Percentiles rank a stretch among this genome's conserved stretches.
Evolutionary conservation across 352 stramenopile genomes (phyloP).

Genomic region (Hyphochytrium catenoides): DNA sequence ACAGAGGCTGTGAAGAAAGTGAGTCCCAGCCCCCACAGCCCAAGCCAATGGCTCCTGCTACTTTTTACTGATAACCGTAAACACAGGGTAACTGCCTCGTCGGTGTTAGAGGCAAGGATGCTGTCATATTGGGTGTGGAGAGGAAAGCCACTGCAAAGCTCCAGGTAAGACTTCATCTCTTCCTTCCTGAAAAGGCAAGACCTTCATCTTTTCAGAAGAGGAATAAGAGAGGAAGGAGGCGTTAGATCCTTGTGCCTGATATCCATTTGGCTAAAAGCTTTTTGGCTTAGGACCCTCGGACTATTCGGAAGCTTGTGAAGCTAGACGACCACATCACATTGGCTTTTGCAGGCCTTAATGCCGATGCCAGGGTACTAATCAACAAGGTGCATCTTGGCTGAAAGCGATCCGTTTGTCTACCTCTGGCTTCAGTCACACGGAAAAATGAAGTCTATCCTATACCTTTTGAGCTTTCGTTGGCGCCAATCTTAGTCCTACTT

Average conservation of each 20-base stretch:
- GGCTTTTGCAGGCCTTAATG: slow-evolving; percentile 92
- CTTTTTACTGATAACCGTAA: neutral
- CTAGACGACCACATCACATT: slow-evolving; percentile 94
- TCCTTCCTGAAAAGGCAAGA: too few relatives aligned
- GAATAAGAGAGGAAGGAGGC: too few relatives aligned
- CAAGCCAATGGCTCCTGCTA: slow-evolving; percentile 2
- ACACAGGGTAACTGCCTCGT: slow-evolving; percentile 79
- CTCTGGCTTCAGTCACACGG: neutral
- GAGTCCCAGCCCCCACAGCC: neutral
- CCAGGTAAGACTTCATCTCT: too few relatives aligned
- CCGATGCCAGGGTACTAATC: slow-evolving; percentile 91
- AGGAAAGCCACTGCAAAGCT: slow-evolving; percentile 67
- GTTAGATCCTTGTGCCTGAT: too few relatives aligned
- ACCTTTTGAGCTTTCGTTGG: neutral
- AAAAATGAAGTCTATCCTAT: slow-evolving; percentile 1
- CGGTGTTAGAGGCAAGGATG: slow-evolving; percentile 84
- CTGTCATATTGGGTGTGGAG: slow-evolving; percentile 79
- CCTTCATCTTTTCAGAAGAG: too few relatives aligned
- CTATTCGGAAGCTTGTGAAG: slow-evolving; percentile 96
- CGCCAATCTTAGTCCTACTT: slow-evolving; percentile 1
- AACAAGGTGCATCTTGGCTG: slow-evolving; percentile 56
- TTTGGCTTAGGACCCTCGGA: slow-evolving; percentile 62
- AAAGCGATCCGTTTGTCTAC: neutral
- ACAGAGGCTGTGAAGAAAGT: slow-evolving; percentile 96
- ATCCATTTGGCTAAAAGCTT: too few relatives aligned